These are phyloP conservation scores for Flaveria ramosissima DNA, from an alignment of 129 eudicot species.

Conservation along the genomic window DNA sequence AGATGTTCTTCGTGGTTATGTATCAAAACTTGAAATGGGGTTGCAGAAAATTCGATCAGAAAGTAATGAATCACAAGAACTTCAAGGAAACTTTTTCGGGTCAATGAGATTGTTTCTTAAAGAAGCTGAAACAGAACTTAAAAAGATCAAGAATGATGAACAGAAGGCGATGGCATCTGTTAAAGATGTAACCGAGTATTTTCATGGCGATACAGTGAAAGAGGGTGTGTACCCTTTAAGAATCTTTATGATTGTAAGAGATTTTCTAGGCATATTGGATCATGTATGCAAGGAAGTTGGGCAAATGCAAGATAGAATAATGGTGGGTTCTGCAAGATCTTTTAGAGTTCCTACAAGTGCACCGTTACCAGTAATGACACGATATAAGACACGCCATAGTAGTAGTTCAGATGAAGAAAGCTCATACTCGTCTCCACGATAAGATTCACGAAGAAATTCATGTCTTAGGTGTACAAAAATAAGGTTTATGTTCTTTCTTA, in stretches of 20 bases:
- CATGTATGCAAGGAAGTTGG: slow-evolving; percentile 96
- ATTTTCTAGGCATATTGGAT: slow-evolving; percentile 72
- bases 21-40: slow-evolving; percentile 76
- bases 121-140: slow-evolving; percentile 67
- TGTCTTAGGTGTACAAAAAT: slow-evolving; percentile 33
- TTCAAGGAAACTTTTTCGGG: slow-evolving; percentile 56
- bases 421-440: slow-evolving; percentile 53
- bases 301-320: slow-evolving; percentile 69
- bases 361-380: slow-evolving; percentile 62
- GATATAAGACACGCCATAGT: slow-evolving; percentile 51
- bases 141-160: slow-evolving; percentile 61
- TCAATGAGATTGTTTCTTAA: slow-evolving; percentile 67
- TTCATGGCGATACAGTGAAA: slow-evolving; percentile 85
- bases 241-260: slow-evolving; percentile 76
- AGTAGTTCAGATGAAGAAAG: slow-evolving; percentile 78
- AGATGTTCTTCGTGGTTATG: slow-evolving; percentile 69
- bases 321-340: slow-evolving; percentile 87
- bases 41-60: slow-evolving; percentile 68
- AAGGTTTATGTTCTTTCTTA: slow-evolving; percentile 23
- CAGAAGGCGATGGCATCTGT: slow-evolving; percentile 61
- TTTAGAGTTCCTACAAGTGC: slow-evolving; percentile 71
- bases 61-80: slow-evolving; percentile 52
- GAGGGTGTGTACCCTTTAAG: slow-evolving; percentile 90
- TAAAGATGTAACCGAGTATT: slow-evolving; percentile 87
- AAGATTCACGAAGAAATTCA: slow-evolving; percentile 15